These are phyloP conservation scores for Penicillium parvum DNA, from an alignment of 495 filamentous ascomycete species.

Conservation along the genomic window DNA sequence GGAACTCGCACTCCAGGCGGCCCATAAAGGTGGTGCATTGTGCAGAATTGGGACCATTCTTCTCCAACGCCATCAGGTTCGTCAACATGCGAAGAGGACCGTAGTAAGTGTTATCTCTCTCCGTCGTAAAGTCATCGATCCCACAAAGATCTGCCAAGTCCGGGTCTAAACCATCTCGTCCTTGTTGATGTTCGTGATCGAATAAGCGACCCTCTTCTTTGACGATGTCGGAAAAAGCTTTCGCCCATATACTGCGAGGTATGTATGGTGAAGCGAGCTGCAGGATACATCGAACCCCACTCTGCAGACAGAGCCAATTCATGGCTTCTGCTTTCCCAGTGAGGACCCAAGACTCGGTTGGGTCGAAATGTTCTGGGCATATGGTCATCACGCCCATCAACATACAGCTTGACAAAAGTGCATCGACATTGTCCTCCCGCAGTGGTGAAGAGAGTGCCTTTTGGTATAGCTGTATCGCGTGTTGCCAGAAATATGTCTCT, in stretches of 20 bases:
- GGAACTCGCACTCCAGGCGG: constrained; percentile 31
- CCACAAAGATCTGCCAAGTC: constrained; percentile 35
- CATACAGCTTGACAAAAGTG: constrained; percentile 39
- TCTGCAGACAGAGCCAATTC: constrained; percentile 42
- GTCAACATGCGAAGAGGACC: constrained; percentile 28
- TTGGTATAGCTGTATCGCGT: constrained; percentile 32
- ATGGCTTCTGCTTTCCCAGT: constrained; percentile 26
- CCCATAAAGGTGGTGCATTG: constrained; percentile 31
- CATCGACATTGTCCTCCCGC: constrained; percentile 27
- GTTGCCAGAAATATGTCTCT: constrained; percentile 41
- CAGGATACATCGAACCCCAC: constrained; percentile 35
- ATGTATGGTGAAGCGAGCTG: constrained; percentile 25
- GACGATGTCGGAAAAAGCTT: constrained; percentile 25
- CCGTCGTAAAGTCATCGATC: constrained; percentile 33
- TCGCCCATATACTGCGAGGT: constrained; percentile 32
- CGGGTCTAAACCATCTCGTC: constrained; percentile 31
- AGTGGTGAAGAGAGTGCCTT: constrained; percentile 21
- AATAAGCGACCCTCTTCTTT: constrained; percentile 20
- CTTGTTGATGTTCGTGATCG: constrained; percentile 17
- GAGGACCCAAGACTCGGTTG: constrained; percentile 43
- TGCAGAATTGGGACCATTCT: constrained; percentile 12
- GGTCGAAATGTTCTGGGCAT: constrained; percentile 28
- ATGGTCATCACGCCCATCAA: constrained; percentile 37
- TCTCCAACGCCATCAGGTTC: constrained; percentile 21
- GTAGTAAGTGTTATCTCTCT: constrained; percentile 36